These are phyloP conservation scores for Aspergillus costaricaensis DNA, from an alignment of 2,329 filamentous ascomycete species.

Conservation along the genomic window DNA sequence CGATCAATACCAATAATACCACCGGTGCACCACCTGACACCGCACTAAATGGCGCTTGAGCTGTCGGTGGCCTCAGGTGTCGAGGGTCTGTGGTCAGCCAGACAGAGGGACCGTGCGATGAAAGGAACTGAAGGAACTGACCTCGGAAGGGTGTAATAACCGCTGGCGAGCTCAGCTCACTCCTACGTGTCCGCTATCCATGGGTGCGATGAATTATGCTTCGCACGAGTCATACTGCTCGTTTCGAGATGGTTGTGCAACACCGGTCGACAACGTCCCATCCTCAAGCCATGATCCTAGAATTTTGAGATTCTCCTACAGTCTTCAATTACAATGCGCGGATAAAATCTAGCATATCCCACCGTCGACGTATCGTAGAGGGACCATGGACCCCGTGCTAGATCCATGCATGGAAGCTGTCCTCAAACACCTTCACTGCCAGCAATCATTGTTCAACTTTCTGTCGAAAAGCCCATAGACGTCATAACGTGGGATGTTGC, in stretches of 20 bases:
- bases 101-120: conserved; percentile 14
- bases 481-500: conserved; percentile 20
- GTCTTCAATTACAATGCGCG: neutral
- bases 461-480: conserved; percentile 6
- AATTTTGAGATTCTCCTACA: neutral
- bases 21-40: neutral
- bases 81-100: conserved; percentile 12
- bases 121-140: too few relatives aligned
- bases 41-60: conserved; percentile 1
- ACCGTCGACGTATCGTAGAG: neutral
- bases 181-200: neutral
- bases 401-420: neutral
- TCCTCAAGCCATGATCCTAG: neutral
- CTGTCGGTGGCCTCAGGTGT: conserved; percentile 16
- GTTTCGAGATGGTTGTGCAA: too few relatives aligned
- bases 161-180: neutral
- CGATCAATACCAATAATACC: neutral
- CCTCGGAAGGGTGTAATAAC: neutral
- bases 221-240: too few relatives aligned
- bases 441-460: neutral
- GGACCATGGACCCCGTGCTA: neutral
- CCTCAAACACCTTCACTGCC: neutral
- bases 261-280: too few relatives aligned
- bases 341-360: neutral
- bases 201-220: neutral